Conservation (phyloP, 805 yeast genomes). For the Nakazawaea siamensis region DNA sequence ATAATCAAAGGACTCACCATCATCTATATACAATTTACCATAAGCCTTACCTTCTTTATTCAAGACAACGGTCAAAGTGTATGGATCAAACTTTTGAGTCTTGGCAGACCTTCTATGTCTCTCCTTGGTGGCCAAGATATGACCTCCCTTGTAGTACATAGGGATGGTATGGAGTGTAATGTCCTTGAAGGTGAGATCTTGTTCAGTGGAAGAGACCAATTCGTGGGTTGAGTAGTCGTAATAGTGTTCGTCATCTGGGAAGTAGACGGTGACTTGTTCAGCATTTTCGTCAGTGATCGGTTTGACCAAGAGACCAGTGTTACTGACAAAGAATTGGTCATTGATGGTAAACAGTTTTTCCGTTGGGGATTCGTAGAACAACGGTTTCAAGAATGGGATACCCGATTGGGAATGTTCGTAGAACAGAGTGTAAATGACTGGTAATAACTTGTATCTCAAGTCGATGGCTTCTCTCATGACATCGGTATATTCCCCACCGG, state of each 20-base stretch:
- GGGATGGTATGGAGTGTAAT: slow-evolving; percentile 61
- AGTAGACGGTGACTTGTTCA: slow-evolving; percentile 28
- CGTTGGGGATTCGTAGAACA: slow-evolving; percentile 50
- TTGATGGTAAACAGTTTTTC: slow-evolving; percentile 51
- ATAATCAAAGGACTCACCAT: slow-evolving; percentile 67
- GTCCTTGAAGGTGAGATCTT: slow-evolving; percentile 29
- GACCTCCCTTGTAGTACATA: slow-evolving; percentile 70
- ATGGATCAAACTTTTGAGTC: slow-evolving; percentile 74
- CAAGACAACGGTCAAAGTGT: slow-evolving; percentile 60
- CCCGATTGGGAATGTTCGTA: slow-evolving; percentile 54
- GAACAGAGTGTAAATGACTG: slow-evolving; percentile 75
- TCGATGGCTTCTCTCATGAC: slow-evolving; percentile 62
- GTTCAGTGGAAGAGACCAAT: slow-evolving; percentile 20
- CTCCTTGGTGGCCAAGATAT: slow-evolving; percentile 57
- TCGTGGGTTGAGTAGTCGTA: slow-evolving; percentile 39
- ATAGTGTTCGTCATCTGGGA: slow-evolving; percentile 51
- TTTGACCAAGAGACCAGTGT: slow-evolving; percentile 62
- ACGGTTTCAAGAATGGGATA: slow-evolving; percentile 62
- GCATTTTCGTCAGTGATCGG: slow-evolving; percentile 64
- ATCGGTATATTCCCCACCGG: slow-evolving; percentile 65
- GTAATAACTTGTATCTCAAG: slow-evolving; percentile 69
- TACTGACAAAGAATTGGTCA: slow-evolving; percentile 77
- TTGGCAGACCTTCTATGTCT: slow-evolving; percentile 75
- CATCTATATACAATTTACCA: slow-evolving; percentile 64
- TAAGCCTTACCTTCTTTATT: slow-evolving; percentile 41